Evolutionary conservation across 805 yeast species (phyloP).

Genomic region (Torulaspora franciscae): DNA sequence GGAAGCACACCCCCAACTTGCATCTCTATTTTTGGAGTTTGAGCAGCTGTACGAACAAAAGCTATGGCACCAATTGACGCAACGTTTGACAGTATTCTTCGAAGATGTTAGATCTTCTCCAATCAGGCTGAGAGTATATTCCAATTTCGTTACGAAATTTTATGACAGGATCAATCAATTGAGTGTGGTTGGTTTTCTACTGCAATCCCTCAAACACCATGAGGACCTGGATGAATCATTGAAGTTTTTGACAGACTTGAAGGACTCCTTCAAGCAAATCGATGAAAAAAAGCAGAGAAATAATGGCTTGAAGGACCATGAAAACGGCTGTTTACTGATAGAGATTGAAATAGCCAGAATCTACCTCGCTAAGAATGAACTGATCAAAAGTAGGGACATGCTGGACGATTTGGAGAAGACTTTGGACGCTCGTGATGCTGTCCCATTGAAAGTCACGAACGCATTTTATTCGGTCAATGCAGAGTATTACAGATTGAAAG

Average conservation of each 20-base stretch:
- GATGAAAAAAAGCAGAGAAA: constrained; percentile 35
- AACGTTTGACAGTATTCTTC: constrained; percentile 57
- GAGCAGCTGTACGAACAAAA: constrained; percentile 86
- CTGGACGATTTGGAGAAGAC: constrained; percentile 56
- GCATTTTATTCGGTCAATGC: constrained; percentile 79
- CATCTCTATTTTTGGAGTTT: constrained; percentile 45
- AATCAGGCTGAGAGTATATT: constrained; percentile 62
- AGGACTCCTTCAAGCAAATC: constrained; percentile 41
- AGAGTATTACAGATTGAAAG: constrained; percentile 64
- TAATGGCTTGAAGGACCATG: constrained; percentile 38
- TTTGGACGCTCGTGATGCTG: constrained; percentile 52
- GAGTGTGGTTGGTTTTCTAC: constrained; percentile 69
- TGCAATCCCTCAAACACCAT: constrained; percentile 46
- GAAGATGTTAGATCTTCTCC: constrained; percentile 46
- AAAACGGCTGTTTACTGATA: constrained; percentile 55
- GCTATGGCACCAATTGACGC: constrained; percentile 91
- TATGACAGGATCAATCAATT: constrained; percentile 71
- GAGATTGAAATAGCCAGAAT: constrained; percentile 72
- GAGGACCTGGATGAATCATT: constrained; percentile 46
- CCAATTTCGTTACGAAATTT: constrained; percentile 63
- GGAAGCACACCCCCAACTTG: constrained; percentile 61
- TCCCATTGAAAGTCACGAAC: constrained; percentile 66
- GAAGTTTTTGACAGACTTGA: constrained; percentile 43
- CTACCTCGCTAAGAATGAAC: constrained; percentile 50
- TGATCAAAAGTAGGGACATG: constrained; percentile 58